These are phyloP conservation scores for Nowakowskiella sp. DNA, from an alignment of 192 early-diverging fungal species.

Conservation along the genomic window DNA sequence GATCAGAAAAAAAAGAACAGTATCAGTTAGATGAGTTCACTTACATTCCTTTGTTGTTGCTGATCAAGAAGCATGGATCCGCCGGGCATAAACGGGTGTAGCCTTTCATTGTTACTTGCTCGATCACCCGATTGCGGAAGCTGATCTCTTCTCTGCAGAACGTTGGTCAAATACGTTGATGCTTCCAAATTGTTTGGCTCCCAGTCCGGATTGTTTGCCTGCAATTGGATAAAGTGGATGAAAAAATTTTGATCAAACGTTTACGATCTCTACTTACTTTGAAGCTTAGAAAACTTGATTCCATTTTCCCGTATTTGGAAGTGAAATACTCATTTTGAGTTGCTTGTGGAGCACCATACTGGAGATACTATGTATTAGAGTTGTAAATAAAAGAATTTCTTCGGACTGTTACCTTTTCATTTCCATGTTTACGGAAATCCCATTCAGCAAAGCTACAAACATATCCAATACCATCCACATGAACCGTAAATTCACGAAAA, in stretches of 20 bases:
- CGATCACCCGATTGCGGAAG: background rate
- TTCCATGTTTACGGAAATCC: conserved; percentile 87
- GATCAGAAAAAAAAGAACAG: too few species aligned
- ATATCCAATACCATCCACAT: conserved; percentile 83
- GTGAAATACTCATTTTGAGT: conserved; percentile 44
- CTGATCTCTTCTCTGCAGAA: conserved; percentile 20
- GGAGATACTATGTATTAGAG: background rate
- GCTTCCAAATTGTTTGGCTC: conserved; percentile 71
- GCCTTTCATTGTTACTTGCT: background rate
- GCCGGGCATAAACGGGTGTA: background rate
- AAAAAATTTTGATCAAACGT: background rate
- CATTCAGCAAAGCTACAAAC: conserved; percentile 97
- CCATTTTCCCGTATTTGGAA: conserved; percentile 94
- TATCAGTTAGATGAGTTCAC: too few species aligned
- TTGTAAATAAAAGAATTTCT: background rate
- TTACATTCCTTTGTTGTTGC: too few species aligned
- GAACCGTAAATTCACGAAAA: conserved; percentile 89
- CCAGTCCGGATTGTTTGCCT: conserved; percentile 90
- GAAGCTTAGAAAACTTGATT: conserved; percentile 93
- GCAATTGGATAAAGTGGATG: background rate
- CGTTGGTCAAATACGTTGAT: conserved; percentile 67
- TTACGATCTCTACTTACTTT: conserved; percentile 45
- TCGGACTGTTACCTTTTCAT: conserved; percentile 48
- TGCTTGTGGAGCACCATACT: conserved; percentile 64
- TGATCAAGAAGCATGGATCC: conserved; percentile 18